phyloP scores from a whole-genome alignment of 345 rosid species.

The Dovyalis caffra region DNA sequence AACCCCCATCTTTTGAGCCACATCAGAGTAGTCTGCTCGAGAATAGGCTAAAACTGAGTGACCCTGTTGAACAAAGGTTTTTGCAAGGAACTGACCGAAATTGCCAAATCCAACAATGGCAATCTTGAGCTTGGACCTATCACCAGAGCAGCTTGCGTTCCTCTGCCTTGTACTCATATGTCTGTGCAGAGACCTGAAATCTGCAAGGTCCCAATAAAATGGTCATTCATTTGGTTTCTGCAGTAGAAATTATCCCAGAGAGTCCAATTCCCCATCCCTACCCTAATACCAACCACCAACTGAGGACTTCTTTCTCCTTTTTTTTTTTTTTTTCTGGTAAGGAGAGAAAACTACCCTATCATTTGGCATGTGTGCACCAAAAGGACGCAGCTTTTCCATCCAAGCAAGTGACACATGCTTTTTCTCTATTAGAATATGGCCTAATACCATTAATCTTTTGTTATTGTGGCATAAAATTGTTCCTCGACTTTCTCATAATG shows the following conservation, averaged over 20 bases:
- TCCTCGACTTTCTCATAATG: background rate
- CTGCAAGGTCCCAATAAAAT: slow-evolving; percentile 3
- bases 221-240: background rate
- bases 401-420: too few species aligned
- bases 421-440: too few species aligned
- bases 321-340: too few species aligned
- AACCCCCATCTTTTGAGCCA: slow-evolving; percentile 52
- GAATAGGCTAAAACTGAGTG: slow-evolving; percentile 71
- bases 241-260: background rate
- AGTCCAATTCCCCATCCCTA: too few species aligned
- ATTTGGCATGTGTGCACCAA: too few species aligned
- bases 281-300: too few species aligned
- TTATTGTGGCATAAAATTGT: background rate
- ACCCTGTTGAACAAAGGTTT: slow-evolving; percentile 58
- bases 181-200: slow-evolving; percentile 3
- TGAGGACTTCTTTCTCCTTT: too few species aligned
- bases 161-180: slow-evolving; percentile 22
- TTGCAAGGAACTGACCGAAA: slow-evolving; percentile 75
- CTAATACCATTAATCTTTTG: too few species aligned
- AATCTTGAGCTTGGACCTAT: slow-evolving; percentile 58
- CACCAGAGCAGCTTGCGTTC: slow-evolving; percentile 27
- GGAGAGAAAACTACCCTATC: too few species aligned
- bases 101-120: slow-evolving; percentile 79
- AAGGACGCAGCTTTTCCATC: too few species aligned
- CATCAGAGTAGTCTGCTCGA: slow-evolving; percentile 58